Conservation (phyloP, 2,329 filamentous ascomycete genomes). For the Arthrobotrys conoides region DNA sequence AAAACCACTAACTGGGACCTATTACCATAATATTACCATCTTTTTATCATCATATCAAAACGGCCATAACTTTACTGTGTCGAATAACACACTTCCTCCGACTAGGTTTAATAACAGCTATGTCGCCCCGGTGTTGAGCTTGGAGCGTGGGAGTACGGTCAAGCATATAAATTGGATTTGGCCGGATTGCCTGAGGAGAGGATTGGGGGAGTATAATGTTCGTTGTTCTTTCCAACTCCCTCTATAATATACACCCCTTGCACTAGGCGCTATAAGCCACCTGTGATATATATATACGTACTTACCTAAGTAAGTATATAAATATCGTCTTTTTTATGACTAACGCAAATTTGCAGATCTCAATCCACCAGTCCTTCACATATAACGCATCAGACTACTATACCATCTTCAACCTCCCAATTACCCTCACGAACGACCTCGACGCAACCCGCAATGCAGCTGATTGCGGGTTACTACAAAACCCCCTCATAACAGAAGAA, state of each 20-base stretch:
- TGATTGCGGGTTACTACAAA: constrained; percentile 71
- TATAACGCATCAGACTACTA: constrained; percentile 77
- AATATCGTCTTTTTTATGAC: neutral
- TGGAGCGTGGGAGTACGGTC: constrained; percentile 78
- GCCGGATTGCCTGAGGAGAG: constrained; percentile 76
- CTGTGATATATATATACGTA: too few species aligned
- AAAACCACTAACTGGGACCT: constrained; percentile 27
- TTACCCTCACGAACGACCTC: constrained; percentile 78
- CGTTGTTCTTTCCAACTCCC: neutral
- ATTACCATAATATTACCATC: constrained; percentile 74
- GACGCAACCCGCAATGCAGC: constrained; percentile 67
- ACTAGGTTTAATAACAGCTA: constrained; percentile 71
- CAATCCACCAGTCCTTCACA: constrained; percentile 79
- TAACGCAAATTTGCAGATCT: constrained; percentile 70
- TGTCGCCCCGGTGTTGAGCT: constrained; percentile 75
- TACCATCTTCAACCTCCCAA: constrained; percentile 79
- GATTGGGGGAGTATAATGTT: constrained; percentile 76
- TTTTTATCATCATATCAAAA: constrained; percentile 77
- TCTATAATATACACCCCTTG: too few species aligned
- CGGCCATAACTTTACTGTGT: constrained; percentile 77
- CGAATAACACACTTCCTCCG: constrained; percentile 71
- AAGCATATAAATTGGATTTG: constrained; percentile 81
- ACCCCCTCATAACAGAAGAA: constrained; percentile 70
- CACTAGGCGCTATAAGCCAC: too few species aligned
- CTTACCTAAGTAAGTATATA: too few species aligned